Percentiles rank a stretch among this genome's conserved stretches.
Conservation (phyloP, 305 asterid species). For the Solanum hybrid region DNA sequence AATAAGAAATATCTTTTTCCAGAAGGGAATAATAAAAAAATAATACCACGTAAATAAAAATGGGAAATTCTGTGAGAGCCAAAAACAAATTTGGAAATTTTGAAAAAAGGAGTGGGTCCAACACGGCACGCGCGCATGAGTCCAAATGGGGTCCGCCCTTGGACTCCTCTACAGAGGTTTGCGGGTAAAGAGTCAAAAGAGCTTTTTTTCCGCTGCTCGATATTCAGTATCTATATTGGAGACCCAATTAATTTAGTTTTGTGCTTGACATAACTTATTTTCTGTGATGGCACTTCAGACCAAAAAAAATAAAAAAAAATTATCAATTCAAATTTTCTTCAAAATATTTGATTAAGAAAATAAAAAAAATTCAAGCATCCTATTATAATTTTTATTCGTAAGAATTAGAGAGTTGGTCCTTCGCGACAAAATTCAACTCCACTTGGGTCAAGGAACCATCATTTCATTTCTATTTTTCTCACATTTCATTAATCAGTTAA, state of each 20-base stretch:
- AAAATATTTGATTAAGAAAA: background rate
- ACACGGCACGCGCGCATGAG: slow-evolving; percentile 21
- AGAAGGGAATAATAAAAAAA: no score
- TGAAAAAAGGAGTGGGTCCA: slow-evolving; percentile 9
- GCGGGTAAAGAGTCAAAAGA: slow-evolving; percentile 9
- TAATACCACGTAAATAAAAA: no score
- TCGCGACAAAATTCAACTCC: background rate
- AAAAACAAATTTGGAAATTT: background rate
- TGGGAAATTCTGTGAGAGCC: no score
- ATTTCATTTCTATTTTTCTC: background rate
- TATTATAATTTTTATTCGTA: background rate
- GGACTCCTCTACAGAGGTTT: background rate
- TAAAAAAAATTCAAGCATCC: background rate
- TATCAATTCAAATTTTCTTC: background rate
- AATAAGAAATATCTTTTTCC: background rate
- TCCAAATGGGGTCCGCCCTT: slow-evolving; percentile 6
- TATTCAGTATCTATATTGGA: background rate
- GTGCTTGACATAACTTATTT: no score
- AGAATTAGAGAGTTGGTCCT: background rate
- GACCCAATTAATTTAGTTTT: rapidly evolving
- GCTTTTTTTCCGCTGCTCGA: rapidly evolving
- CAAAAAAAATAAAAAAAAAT: background rate
- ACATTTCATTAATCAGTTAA: background rate
- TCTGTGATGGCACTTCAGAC: no score
- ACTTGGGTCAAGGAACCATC: background rate